Evolutionary conservation across 192 early-diverging fungal species (phyloP), one percentile per base, ranked within the genome.

Genomic region (Rhizoclosmatium sp.): DNA sequence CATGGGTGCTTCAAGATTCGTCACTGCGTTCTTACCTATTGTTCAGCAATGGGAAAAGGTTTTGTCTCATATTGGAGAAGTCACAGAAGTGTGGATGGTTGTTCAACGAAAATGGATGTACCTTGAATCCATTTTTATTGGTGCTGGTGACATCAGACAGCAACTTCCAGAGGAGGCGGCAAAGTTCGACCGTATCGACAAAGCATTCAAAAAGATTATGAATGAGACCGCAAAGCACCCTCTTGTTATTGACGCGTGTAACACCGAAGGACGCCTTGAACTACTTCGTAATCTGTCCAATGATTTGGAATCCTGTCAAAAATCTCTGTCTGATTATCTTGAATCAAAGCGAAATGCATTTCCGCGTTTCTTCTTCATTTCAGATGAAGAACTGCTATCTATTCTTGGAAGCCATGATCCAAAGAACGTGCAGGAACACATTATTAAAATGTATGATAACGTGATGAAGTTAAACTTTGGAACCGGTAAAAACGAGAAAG

Each of bases 391-490:
- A 81, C 81, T 91, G 47, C 80, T 91, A 21, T 88, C 87, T n/a
- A 91, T 91, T 78, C 69, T 91, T 21, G 87, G 89, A 7, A 87
- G 85, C 65, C 87, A 91, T 70, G 85, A 88, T 75, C 87, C 87
- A 40, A 89, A 87, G 62, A 88, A 88, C 61, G 86, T 91, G 19
- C 89, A 90, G 66, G 89, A 90, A 75, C 89, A 90, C 65, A 90
- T 90, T 72, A 90, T 90, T 65, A 90, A 90, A 67, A 90, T 90
- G 89, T 90, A 87, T 70, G 89, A 90, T 67, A 90, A 90, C 65
- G 85, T 90, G 0, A 78, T 90, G 67, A 87, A 88, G 80, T 75
- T 90, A 3, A 90, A 86, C 69, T 90, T 90, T 81, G 89, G 89
- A 1, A 90, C 89, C 39, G 89, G 89, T 3, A 90, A 90, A 71